Evolutionary conservation across 2,329 filamentous ascomycete species (phyloP), one percentile per base, ranked within the genome.

Genomic region (Phyllosticta citriasiana): DNA sequence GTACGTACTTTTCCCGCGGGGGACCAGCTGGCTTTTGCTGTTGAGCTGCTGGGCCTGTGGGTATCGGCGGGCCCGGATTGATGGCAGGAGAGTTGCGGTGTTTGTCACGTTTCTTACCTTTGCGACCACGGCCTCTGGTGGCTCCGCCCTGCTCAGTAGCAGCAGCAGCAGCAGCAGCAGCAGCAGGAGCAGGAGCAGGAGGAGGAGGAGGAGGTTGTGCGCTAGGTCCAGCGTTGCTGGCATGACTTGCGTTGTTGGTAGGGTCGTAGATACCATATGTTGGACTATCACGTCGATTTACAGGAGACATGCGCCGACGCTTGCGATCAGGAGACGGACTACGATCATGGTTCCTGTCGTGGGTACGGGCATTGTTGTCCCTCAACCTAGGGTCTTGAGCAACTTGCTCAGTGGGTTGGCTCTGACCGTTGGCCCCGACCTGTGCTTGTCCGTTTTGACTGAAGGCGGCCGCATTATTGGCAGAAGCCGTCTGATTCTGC

Each of bases 251-350:
- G 19, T 22, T 66, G 58, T 69, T 67, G 69, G 87, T 84, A 63
- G 83, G 86, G 63, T 88, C 86, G 75, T 89, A 93, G 59, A 87
- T 84, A 63, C 84, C 87, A 74, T 87, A 88, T 6, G 86, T 84
- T 59, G 87, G 87, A 67, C 89, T 90, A 68, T 83, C 81, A 63
- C 84, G 81, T 66, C 84, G 82, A 66, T 81, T 80, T 58, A 80
- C 79, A 33, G 82, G 86, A 66, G 80, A 81, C 63, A 84, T 84
- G 64, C 82, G 80, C 67, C 85, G 86, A 80, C 88, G 89, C 66
- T 84, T 84, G 69, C 85, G 87, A 62, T 87, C 86, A 57, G 91
- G 89, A 65, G 91, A 96, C 50, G 89, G 70, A 63, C 74, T 77
- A 52, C 69, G 85, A 60, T 62, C 57, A 53, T 61, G 57, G 47